Evolutionary conservation across 345 rosid genomes (phyloP), one percentile per base, ranked within the genome.

Genomic region (Brassica incana): DNA sequence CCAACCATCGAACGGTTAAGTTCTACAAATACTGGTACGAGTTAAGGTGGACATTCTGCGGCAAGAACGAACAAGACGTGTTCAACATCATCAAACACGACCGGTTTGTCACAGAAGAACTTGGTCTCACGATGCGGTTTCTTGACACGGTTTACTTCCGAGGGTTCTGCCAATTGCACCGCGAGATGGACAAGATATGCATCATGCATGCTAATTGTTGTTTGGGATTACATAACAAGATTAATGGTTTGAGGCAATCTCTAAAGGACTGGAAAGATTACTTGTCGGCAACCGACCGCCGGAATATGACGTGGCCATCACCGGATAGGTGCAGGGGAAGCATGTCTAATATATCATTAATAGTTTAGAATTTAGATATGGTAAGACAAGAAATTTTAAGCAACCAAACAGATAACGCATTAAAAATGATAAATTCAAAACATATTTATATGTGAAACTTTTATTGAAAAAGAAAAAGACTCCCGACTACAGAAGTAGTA

Each of bases 121-220:
- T 68, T 3, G 12, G 72, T 2, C 59, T 68, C 14, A 6, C 35
- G 16, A 43, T 68, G 6, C 50, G 8, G 20, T 68, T 68, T 43
- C 59, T 68, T 54, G 20, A 25, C 59, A 68, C 59, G 50, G 16
- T 67, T 40, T 43, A 43, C 59, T 68, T 68, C 59, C 35, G 72
- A 68, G 72, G 72, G 27, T 68, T 68, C 35, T 68, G 59, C 58
- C 58, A 67, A 67, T 11, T 68, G 72, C 29, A 16, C 72, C 6
- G 33, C 45, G 58, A 67, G 20, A 67, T 67, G 71, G 14, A 43
- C 1, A 12, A 23, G 12, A 5, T 43, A 12, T 68, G 72, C 32
- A 68, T 11, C 8, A 68, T 68, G 72, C 72, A 67, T 23, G 71
- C 71, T 10, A 68, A 45, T 25, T 68, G 59, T 45, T 43, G 72